Evolutionary conservation across 352 stramenopile genomes (phyloP).

Genomic region (Pythium utonaiense): DNA sequence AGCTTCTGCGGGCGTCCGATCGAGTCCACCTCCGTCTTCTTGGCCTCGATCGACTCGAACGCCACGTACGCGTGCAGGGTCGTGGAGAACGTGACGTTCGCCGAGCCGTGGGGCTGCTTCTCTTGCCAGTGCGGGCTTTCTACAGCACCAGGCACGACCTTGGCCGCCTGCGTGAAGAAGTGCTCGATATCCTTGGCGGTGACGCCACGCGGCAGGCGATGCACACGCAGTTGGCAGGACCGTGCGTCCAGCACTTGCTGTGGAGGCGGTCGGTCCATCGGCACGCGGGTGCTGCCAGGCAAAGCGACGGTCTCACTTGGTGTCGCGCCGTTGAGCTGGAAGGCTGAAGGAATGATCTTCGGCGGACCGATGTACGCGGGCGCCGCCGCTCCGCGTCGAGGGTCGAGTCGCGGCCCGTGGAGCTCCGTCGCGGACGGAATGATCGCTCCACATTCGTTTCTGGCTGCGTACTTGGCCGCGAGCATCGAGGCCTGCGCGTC

Average conservation of each 20-base stretch:
- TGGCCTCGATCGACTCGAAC: slow-evolving; percentile 42
- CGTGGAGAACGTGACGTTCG: slow-evolving; percentile 64
- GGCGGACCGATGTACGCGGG: slow-evolving; percentile 31
- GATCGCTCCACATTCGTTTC: slow-evolving; percentile 50
- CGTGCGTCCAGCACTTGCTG: slow-evolving; percentile 31
- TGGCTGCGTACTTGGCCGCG: slow-evolving; percentile 71
- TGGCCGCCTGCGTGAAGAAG: slow-evolving; percentile 59
- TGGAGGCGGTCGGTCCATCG: slow-evolving; percentile 12
- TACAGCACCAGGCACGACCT: slow-evolving; percentile 61
- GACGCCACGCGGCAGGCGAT: slow-evolving; percentile 70
- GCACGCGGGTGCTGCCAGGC: slow-evolving; percentile 9
- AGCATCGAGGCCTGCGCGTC: slow-evolving; percentile 86
- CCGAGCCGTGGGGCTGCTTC: slow-evolving; percentile 64
- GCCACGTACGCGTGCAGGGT: slow-evolving; percentile 60
- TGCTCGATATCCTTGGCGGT: slow-evolving; percentile 62
- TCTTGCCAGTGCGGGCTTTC: slow-evolving; percentile 64
- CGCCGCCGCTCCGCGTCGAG: not conserved
- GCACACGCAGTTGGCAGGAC: slow-evolving; percentile 65
- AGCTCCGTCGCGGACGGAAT: slow-evolving; percentile 68
- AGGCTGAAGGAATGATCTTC: slow-evolving; percentile 42
- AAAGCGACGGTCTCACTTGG: slow-evolving; percentile 6
- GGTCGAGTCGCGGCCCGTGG: slow-evolving; percentile 34
- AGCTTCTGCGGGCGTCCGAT: slow-evolving; percentile 69
- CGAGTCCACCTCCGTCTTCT: slow-evolving; percentile 41
- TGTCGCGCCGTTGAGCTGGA: slow-evolving; percentile 27